Percentiles rank a stretch among this genome's conserved stretches.
Evolutionary conservation across 176 grass and related monocot species (phyloP).

Genomic region (Otatea glauca): DNA sequence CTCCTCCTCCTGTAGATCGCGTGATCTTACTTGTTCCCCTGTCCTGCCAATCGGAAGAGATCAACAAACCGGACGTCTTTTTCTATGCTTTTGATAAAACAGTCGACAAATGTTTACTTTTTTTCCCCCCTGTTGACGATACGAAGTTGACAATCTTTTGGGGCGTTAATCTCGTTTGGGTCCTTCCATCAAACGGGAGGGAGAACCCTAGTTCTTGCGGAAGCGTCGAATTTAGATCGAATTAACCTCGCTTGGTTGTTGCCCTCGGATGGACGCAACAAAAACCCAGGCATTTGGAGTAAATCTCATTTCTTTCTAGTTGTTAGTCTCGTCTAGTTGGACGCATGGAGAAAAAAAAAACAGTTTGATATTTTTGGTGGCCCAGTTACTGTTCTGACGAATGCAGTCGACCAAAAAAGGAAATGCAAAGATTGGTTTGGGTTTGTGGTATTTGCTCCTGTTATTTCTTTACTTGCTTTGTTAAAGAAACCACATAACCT

Average conservation of each 20-base stretch:
- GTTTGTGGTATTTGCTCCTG: background rate
- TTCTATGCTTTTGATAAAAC: background rate
- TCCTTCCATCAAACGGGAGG: background rate
- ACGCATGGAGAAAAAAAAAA: too few species aligned
- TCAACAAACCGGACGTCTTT: background rate
- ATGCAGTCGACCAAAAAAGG: background rate
- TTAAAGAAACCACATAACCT: background rate
- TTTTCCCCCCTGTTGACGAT: background rate
- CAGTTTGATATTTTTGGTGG: too few species aligned
- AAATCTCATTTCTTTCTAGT: too few species aligned
- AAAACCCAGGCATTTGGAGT: background rate
- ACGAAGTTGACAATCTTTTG: background rate
- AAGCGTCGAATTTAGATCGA: background rate
- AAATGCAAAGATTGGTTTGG: slow-evolving; percentile 1
- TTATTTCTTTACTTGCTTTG: background rate
- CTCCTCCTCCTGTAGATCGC: background rate
- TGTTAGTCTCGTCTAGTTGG: too few species aligned
- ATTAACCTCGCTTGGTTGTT: background rate
- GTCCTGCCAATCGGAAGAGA: background rate
- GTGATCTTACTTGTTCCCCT: background rate
- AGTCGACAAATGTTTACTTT: background rate
- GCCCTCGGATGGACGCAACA: background rate
- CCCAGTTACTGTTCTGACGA: background rate
- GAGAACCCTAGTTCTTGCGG: background rate
- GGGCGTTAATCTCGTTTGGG: background rate